Conservation (phyloP, 2,329 filamentous ascomycete species). For the Aureobasidium pullulans region DNA sequence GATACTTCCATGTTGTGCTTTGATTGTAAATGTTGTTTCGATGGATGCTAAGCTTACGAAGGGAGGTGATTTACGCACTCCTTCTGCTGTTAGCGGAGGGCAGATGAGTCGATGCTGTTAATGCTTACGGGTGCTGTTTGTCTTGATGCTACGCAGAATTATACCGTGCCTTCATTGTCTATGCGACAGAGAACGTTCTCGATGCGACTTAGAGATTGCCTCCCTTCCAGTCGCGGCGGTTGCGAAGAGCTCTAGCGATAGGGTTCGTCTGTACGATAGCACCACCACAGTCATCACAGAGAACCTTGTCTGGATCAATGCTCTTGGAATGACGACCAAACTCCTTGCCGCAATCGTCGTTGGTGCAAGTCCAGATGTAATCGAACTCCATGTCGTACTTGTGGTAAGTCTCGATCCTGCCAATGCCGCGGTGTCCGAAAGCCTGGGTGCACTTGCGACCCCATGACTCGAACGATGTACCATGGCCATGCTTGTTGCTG, state of each 20-base stretch:
- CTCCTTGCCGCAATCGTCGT: slow-evolving; percentile 52
- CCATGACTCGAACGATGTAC: slow-evolving; percentile 75
- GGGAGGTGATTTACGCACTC: too few relatives aligned
- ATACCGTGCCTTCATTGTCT: too few relatives aligned
- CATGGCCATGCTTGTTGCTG: slow-evolving; percentile 65
- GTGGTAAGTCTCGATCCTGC: slow-evolving; percentile 81
- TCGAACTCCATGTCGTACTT: slow-evolving; percentile 84
- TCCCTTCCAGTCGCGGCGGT: too few relatives aligned
- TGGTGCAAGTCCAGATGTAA: slow-evolving; percentile 72
- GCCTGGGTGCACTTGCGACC: slow-evolving; percentile 49
- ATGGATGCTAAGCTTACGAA: too few relatives aligned
- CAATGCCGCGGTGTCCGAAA: slow-evolving; percentile 56
- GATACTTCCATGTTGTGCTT: too few relatives aligned
- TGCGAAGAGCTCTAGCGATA: slow-evolving; percentile 45
- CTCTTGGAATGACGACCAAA: slow-evolving; percentile 82
- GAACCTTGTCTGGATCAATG: slow-evolving; percentile 63
- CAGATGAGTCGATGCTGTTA: too few relatives aligned
- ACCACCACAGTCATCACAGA: slow-evolving; percentile 66
- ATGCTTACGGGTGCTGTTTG: too few relatives aligned
- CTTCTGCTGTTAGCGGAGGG: too few relatives aligned
- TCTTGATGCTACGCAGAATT: too few relatives aligned
- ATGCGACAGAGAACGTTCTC: too few relatives aligned
- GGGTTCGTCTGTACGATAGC: slow-evolving; percentile 71
- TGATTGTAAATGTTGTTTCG: too few relatives aligned
- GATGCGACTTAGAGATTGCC: too few relatives aligned